Conservation (phyloP, 2,329 filamentous ascomycete genomes). For the Fusarium poae region DNA sequence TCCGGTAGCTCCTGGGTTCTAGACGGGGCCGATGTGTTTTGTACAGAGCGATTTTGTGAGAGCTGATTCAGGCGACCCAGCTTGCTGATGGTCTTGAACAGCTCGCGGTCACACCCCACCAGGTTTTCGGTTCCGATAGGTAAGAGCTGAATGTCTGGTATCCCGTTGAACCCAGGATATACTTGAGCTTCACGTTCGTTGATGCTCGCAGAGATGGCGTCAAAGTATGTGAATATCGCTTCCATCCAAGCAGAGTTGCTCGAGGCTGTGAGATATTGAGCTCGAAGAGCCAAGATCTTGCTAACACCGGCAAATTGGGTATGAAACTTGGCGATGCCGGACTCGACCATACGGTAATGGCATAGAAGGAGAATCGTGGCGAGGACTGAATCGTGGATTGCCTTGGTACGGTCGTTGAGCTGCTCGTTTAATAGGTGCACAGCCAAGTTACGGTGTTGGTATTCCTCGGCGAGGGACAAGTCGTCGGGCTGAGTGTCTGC, state of each 20-base stretch:
- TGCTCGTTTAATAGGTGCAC: conserved; percentile 87
- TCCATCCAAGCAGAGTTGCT: conserved; percentile 90
- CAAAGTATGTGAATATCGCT: conserved; percentile 92
- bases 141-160: conserved; percentile 63
- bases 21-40: conserved; percentile 50
- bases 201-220: conserved; percentile 90
- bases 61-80: conserved; percentile 88
- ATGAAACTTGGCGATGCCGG: conserved; percentile 91
- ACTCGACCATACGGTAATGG: conserved; percentile 93
- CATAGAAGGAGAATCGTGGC: conserved; percentile 90
- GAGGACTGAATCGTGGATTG: conserved; percentile 86
- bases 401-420: conserved; percentile 79
- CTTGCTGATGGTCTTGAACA: conserved; percentile 88
- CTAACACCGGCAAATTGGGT: conserved; percentile 94
- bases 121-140: conserved; percentile 81
- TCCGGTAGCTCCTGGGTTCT: conserved; percentile 32
- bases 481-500: conserved; percentile 67
- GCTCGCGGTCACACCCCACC: conserved; percentile 85
- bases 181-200: conserved; percentile 92
- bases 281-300: conserved; percentile 83
- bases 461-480: conserved; percentile 80
- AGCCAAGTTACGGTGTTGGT: conserved; percentile 83
- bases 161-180: conserved; percentile 73
- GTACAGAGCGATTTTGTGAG: conserved; percentile 74
- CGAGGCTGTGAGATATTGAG: conserved; percentile 62